Base-by-base conservation (phyloP, 345 rosid species). In the Aurinia saxatilis region DNA sequence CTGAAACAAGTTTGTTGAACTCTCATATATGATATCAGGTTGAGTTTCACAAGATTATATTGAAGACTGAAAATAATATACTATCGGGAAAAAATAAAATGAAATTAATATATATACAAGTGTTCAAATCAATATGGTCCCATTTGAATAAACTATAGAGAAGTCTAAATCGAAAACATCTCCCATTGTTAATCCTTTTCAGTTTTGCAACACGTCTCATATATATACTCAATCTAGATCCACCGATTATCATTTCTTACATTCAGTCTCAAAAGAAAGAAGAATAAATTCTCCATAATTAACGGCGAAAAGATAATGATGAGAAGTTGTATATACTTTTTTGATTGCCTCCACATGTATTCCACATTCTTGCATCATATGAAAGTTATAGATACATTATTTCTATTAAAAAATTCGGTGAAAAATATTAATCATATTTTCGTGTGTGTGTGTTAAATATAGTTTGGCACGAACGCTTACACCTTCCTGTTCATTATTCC, bases 251-350 rank as follows among this genome's bases (percentile, higher is more conserved):
- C 21, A 59, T 23, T 50, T 50, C 53, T 50, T 40, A 12, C 51
- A 60, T 34, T 16, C 36, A 51, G 44, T 15, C 18, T 23, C 10
- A 19, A 40, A 12, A 15, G 38, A 38, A 56, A 19, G 36, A 8
- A 39, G n/a, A 59, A 41, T 11, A 50, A 50, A 39, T 5, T 44
- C 0, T 69, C 67, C 67, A 53, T 61, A 69, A 69, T 69, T 36
- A 61, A 41, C 63, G 73, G 73, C 68, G 35, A 46, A 53, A 69
- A 53, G 57, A 69, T 60, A 18, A 40, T 50, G 62, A 36, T 61
- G 61, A 51, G 25, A 53, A 44, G 29, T 68, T 69, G 48, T 61
- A 53, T 55, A n/a, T 69, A 69, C 41, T 5, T 61, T 41, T 53
- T 15, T 35, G n/a, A n/a, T 36, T 29, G 49, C 37, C 67, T 60